Base-by-base conservation (phyloP, 495 filamentous ascomycete genomes). In the Corynascus novoguineensis region DNA sequence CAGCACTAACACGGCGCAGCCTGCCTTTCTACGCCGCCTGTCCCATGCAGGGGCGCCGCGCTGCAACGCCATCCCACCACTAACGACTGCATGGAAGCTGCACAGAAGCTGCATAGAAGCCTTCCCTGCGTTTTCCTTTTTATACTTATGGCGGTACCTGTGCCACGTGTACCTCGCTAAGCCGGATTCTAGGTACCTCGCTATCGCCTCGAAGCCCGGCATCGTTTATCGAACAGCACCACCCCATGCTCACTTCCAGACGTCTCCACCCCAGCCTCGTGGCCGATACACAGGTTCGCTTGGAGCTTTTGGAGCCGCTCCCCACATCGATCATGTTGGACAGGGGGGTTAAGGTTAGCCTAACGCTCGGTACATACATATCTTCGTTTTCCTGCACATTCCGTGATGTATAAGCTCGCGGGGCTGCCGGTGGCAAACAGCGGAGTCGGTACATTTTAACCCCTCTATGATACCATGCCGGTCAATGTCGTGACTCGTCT, bases 101-200 rank as follows among this genome's bases (percentile, higher is more conserved):
- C 32, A 42, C 29, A 53, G 49, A 60, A 52, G 52, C 46, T 46
- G 29, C 32, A 42, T 24, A 53, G 49, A 60, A 60, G 52, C 38
- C 32, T 28, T 34, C 53, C 22, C 28, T 55, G 38, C 58, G 54
- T 61, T n/a, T 9, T 50, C 57, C 44, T 57, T 61, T 61, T 61
- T 61, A 57, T 54, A 61, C 59, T 58, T 61, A 61, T 14, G 0
- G 32, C n/a, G 53, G 40, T 50, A 61, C 59, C 47, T 45, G 29
- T 14, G 21, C 35, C 41, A 12, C 29, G 14, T 14, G 12, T 24
- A 11, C 9, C 3, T 50, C 25, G 5, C 27, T 21, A 3, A 10
- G n/a, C 42, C 6, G 25, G 15, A 35, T 11, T n/a, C 4, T 4
- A 50, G 14, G 57, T 53, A 27, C 32, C 35, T 25, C 42, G 12